These are phyloP conservation scores for Clitoria ternatea DNA, from an alignment of 306 rosid genomes.

Conservation along the genomic window DNA sequence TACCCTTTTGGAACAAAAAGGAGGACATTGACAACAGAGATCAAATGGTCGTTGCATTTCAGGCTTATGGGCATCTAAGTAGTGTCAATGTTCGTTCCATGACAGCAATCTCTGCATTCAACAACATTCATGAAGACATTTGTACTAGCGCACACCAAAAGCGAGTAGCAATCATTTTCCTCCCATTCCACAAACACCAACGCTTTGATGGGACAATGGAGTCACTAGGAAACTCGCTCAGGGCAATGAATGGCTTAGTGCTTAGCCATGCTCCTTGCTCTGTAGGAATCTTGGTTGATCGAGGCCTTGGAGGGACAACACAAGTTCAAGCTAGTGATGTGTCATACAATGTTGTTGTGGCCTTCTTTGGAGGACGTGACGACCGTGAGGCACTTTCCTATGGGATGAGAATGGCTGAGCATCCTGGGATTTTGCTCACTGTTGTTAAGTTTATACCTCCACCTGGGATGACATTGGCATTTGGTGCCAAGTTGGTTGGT, in stretches of 20 bases:
- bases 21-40: slow-evolving; percentile 29
- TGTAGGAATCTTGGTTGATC: slow-evolving; percentile 59
- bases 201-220: slow-evolving; percentile 56
- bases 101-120: slow-evolving; percentile 65
- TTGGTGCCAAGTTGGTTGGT: slow-evolving; percentile 40
- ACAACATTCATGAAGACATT: slow-evolving; percentile 63
- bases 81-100: slow-evolving; percentile 56
- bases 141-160: slow-evolving; percentile 67
- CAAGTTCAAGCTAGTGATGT: slow-evolving; percentile 68
- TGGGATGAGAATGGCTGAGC: slow-evolving; percentile 67
- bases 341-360: slow-evolving; percentile 34
- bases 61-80: slow-evolving; percentile 55
- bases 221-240: slow-evolving; percentile 42
- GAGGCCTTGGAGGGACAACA: slow-evolving; percentile 59
- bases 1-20: slow-evolving; percentile 67
- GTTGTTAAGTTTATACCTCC: slow-evolving; percentile 36
- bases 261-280: slow-evolving; percentile 65
- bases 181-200: slow-evolving; percentile 63
- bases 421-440: slow-evolving; percentile 49
- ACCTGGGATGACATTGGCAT: slow-evolving; percentile 35
- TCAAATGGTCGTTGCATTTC: slow-evolving; percentile 59
- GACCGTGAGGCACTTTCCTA: slow-evolving; percentile 66
- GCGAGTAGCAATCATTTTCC: slow-evolving; percentile 46
- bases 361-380: slow-evolving; percentile 61
- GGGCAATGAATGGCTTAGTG: slow-evolving; percentile 35